phyloP scores from a whole-genome alignment of 2,329 filamentous ascomycete genomes.

The Penicillium sp. region DNA sequence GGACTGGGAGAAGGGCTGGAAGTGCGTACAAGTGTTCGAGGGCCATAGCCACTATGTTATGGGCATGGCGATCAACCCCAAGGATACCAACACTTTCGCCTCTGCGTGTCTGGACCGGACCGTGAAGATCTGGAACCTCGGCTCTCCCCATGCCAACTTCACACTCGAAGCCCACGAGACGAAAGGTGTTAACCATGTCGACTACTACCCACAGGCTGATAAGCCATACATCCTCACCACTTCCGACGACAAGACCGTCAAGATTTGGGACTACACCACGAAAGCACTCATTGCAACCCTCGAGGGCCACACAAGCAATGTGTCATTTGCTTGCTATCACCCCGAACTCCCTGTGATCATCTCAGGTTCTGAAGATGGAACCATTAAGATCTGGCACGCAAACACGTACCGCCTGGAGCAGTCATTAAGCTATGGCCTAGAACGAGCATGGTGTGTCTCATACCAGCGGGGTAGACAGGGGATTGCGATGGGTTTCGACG shows the following conservation, averaged over 20 bases:
- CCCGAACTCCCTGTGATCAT: slow-evolving; percentile 96
- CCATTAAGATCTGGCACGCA: slow-evolving; percentile 97
- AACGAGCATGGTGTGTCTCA: slow-evolving; percentile 95
- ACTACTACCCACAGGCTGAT: slow-evolving; percentile 71
- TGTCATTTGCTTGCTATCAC: slow-evolving; percentile 97
- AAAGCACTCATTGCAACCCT: slow-evolving; percentile 95
- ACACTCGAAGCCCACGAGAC: slow-evolving; percentile 95
- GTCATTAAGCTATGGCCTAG: slow-evolving; percentile 90
- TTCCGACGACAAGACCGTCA: slow-evolving; percentile 93
- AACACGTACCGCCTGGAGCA: slow-evolving; percentile 97
- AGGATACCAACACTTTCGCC: slow-evolving; percentile 89
- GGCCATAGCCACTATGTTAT: slow-evolving; percentile 97
- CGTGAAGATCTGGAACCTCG: slow-evolving; percentile 96
- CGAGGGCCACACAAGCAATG: slow-evolving; percentile 96
- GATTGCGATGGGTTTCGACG: slow-evolving; percentile 93
- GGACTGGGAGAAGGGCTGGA: slow-evolving; percentile 99
- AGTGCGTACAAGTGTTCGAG: slow-evolving; percentile 94
- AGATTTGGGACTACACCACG: slow-evolving; percentile 98
- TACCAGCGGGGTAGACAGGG: slow-evolving; percentile 94
- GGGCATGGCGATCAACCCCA: slow-evolving; percentile 95
- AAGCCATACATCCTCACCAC: slow-evolving; percentile 90
- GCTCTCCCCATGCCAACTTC: slow-evolving; percentile 90
- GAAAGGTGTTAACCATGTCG: slow-evolving; percentile 97
- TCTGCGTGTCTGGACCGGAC: slow-evolving; percentile 95
- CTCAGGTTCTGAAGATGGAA: slow-evolving; percentile 95